Evolutionary conservation across 129 eudicot species (phyloP).

Genomic region (Centaurea solstitialis): DNA sequence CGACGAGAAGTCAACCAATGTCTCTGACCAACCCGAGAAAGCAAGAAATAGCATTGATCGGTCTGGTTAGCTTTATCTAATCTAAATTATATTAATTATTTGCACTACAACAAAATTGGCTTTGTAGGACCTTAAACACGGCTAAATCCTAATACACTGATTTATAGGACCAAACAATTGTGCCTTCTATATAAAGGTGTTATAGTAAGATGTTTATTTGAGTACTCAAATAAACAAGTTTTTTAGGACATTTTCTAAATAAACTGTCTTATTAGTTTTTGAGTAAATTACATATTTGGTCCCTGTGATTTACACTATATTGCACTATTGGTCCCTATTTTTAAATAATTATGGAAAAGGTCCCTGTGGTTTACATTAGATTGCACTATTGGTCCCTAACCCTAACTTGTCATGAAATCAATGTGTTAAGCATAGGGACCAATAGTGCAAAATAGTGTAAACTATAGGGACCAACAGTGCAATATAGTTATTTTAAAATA

Average conservation of each 20-base stretch:
- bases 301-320: no score
- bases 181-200: not conserved
- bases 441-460: no score
- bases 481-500: no score
- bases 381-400: no score
- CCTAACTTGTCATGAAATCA: no score
- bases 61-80: constrained; percentile 53
- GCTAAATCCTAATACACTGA: not conserved
- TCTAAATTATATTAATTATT: not conserved
- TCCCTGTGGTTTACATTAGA: no score
- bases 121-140: not conserved
- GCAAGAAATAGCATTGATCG: constrained; percentile 97
- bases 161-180: not conserved
- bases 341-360: no score
- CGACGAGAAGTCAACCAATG: constrained; percentile 49
- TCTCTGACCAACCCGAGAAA: constrained; percentile 77
- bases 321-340: no score
- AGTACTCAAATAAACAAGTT: not conserved
- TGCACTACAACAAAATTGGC: not conserved
- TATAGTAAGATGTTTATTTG: not conserved
- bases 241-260: not conserved
- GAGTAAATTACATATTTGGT: no score
- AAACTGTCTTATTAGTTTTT: not conserved
- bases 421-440: no score
- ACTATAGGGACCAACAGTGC: no score